Evolutionary conservation across 2,329 filamentous ascomycete genomes (phyloP).

Genomic region (Acrocalymma vagum): DNA sequence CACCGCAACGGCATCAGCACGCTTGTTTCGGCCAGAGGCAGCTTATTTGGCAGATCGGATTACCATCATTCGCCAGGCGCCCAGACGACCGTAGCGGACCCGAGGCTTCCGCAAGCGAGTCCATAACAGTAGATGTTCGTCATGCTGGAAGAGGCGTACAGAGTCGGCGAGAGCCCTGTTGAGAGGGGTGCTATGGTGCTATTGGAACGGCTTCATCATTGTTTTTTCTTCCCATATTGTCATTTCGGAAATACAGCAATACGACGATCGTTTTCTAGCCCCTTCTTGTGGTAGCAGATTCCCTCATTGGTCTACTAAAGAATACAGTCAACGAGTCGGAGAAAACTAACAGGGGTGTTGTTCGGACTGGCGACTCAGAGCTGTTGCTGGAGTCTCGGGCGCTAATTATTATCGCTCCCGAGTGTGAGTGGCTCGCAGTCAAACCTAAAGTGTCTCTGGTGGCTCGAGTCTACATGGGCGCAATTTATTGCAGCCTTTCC

Average conservation of each 20-base stretch:
- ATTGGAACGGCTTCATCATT: slow-evolving; percentile 43
- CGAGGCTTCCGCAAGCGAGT: slow-evolving; percentile 38
- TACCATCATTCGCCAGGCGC: slow-evolving; percentile 41
- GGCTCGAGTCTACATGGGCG: slow-evolving; percentile 38
- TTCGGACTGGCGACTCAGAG: slow-evolving; percentile 40
- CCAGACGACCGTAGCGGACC: slow-evolving; percentile 35
- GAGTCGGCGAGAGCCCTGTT: slow-evolving; percentile 30
- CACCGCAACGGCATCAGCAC: slow-evolving; percentile 41
- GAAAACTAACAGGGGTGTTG: slow-evolving; percentile 41
- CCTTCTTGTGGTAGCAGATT: slow-evolving; percentile 32
- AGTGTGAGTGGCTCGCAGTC: slow-evolving; percentile 43
- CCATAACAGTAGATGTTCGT: slow-evolving; percentile 27
- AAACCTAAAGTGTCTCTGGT: slow-evolving; percentile 45
- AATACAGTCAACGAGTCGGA: slow-evolving; percentile 40
- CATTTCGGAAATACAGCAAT: slow-evolving; percentile 48
- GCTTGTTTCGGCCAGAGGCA: slow-evolving; percentile 39
- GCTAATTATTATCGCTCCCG: slow-evolving; percentile 42
- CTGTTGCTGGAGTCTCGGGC: slow-evolving; percentile 39
- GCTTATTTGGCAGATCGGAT: slow-evolving; percentile 44
- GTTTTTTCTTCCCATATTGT: slow-evolving; percentile 42
- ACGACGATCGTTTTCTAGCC: slow-evolving; percentile 47
- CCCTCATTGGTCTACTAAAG: slow-evolving; percentile 40
- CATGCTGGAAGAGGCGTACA: slow-evolving; percentile 30
- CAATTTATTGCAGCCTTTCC: slow-evolving; percentile 38
- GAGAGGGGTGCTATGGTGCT: slow-evolving; percentile 30